These are phyloP conservation scores for Endoconidiophora polonica DNA, from an alignment of 2,329 filamentous ascomycete genomes.

Conservation along the genomic window DNA sequence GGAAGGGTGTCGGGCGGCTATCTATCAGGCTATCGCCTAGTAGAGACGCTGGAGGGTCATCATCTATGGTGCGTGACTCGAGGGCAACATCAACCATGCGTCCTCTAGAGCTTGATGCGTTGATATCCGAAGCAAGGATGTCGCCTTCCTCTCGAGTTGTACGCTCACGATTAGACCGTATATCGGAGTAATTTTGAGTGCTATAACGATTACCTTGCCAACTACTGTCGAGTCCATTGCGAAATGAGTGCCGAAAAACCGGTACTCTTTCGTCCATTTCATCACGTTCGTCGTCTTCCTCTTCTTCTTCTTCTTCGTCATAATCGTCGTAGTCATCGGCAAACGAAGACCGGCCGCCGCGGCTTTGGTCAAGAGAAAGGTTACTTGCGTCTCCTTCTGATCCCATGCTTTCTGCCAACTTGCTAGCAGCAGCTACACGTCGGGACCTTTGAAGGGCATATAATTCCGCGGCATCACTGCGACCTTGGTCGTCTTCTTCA, in stretches of 20 bases:
- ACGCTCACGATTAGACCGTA: conserved; percentile 15
- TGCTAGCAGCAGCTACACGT: conserved; percentile 69
- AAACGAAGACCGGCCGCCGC: conserved; percentile 20
- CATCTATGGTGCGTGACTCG: conserved; percentile 45
- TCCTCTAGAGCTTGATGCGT: conserved; percentile 26
- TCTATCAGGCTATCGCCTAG: conserved; percentile 33
- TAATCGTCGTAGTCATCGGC: conserved; percentile 16
- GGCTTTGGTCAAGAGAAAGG: conserved; percentile 34
- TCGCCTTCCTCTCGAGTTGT: conserved; percentile 26
- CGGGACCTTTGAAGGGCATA: conserved; percentile 83
- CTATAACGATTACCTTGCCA: conserved; percentile 31
- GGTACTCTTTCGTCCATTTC: conserved; percentile 13
- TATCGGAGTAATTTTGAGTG: background rate
- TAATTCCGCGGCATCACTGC: conserved; percentile 82
- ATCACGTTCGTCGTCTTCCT: conserved; percentile 16
- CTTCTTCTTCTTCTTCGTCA: conserved; percentile 16
- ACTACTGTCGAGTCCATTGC: conserved; percentile 43
- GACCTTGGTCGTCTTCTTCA: conserved; percentile 76
- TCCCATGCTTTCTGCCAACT: conserved; percentile 72
- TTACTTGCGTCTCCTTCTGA: conserved; percentile 55
- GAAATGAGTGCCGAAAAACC: conserved; percentile 13
- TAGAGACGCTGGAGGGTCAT: conserved; percentile 45
- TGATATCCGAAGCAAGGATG: conserved; percentile 20
- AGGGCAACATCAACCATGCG: conserved; percentile 81
- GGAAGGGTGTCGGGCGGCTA: conserved; percentile 43